These are phyloP conservation scores for Termitomyces sp. DNA, from an alignment of 768 basidiomycete species.

Conservation along the genomic window DNA sequence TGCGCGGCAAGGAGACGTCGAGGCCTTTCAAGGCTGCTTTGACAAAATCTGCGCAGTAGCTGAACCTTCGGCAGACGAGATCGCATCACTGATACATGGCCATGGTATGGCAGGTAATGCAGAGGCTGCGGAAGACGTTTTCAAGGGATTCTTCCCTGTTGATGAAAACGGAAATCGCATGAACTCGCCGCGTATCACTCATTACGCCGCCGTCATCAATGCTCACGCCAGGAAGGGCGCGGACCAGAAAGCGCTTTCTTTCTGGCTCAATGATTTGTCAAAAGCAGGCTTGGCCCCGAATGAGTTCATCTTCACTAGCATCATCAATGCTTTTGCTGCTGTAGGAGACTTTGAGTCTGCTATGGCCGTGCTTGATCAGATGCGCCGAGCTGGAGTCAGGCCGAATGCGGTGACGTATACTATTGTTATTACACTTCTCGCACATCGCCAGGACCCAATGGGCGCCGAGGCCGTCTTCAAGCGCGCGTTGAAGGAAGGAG, in stretches of 20 bases:
- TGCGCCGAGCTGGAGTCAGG: conserved; percentile 47
- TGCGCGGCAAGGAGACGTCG: conserved; percentile 49
- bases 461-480: conserved; percentile 67
- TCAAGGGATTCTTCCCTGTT: conserved; percentile 52
- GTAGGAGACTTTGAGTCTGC: conserved; percentile 55
- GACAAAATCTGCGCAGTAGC: conserved; percentile 27
- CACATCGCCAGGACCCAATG: conserved; percentile 54
- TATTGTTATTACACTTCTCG: conserved; percentile 63
- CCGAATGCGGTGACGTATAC: conserved; percentile 61
- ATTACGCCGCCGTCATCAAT: conserved; percentile 56
- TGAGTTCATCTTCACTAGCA: conserved; percentile 51
- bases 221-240: conserved; percentile 48
- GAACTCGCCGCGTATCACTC: conserved; percentile 40
- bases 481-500: conserved; percentile 57
- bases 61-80: conserved; percentile 26
- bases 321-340: conserved; percentile 55
- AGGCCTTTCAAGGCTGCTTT: conserved; percentile 42
- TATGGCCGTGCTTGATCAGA: conserved; percentile 50
- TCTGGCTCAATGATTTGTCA: conserved; percentile 54
- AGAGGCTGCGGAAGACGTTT: conserved; percentile 42
- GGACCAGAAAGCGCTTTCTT: conserved; percentile 36
- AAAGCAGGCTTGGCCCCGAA: conserved; percentile 51
- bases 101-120: conserved; percentile 46
- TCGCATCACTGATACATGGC: conserved; percentile 51
- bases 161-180: conserved; percentile 24